These are phyloP conservation scores for Biscogniauxia marginata DNA, from an alignment of 2,329 filamentous ascomycete genomes.

Conservation along the genomic window DNA sequence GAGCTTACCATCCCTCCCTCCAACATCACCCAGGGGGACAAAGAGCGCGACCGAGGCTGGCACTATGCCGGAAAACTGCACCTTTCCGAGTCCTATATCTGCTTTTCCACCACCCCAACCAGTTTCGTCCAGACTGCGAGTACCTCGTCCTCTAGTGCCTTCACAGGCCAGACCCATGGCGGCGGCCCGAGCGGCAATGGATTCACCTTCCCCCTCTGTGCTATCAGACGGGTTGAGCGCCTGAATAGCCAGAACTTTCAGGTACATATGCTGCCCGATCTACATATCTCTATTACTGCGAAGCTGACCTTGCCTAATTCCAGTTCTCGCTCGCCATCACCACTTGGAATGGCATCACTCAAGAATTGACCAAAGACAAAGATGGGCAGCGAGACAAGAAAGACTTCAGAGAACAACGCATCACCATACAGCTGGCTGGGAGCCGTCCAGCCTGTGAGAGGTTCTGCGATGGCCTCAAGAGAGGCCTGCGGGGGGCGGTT, in stretches of 20 bases:
- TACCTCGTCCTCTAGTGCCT: constrained; percentile 74
- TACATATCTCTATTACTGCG: not conserved
- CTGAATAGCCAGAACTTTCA: constrained; percentile 88
- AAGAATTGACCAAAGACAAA: constrained; percentile 47
- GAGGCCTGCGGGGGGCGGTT: constrained; percentile 80
- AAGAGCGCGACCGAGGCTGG: constrained; percentile 71
- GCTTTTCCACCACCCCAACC: constrained; percentile 90
- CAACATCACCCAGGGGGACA: constrained; percentile 68
- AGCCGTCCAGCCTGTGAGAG: constrained; percentile 86
- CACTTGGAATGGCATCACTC: constrained; percentile 79
- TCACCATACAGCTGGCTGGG: constrained; percentile 88
- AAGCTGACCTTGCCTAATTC: constrained; percentile 15
- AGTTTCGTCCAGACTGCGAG: constrained; percentile 82
- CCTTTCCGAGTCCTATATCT: constrained; percentile 90
- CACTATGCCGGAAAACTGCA: constrained; percentile 92
- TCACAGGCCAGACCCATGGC: constrained; percentile 90
- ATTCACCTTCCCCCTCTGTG: constrained; percentile 89
- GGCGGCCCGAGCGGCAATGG: constrained; percentile 92
- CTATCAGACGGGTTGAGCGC: constrained; percentile 87
- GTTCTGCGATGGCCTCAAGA: constrained; percentile 95
- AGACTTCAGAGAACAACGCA: constrained; percentile 67
- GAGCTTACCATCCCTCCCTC: constrained; percentile 84
- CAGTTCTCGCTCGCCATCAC: constrained; percentile 90
- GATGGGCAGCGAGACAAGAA: constrained; percentile 40
- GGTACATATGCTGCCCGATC: constrained; percentile 39